These are phyloP conservation scores for Harringtonia aguacate DNA, from an alignment of 2,329 filamentous ascomycete species.

Conservation along the genomic window DNA sequence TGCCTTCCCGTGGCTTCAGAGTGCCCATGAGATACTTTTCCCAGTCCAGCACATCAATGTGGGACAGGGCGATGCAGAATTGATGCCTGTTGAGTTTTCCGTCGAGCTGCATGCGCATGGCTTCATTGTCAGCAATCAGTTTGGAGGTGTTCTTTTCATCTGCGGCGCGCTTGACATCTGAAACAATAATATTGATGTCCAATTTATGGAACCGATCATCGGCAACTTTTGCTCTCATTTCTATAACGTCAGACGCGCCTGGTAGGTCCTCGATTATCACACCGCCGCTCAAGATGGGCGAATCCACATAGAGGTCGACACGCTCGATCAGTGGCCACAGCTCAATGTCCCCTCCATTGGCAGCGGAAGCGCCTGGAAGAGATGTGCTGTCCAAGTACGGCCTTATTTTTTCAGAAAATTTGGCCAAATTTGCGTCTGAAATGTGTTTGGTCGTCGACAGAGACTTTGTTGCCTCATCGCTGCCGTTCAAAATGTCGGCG, in stretches of 20 bases:
- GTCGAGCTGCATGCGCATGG: constrained; percentile 17
- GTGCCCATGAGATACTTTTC: neutral
- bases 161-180: constrained; percentile 14
- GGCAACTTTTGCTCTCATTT: constrained; percentile 16
- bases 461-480: neutral
- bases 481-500: neutral
- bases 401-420: constrained; percentile 1
- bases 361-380: neutral
- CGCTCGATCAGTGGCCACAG: constrained; percentile 25
- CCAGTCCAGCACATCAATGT: constrained; percentile 18
- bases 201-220: constrained; percentile 11
- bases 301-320: constrained; percentile 31
- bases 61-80: constrained; percentile 18
- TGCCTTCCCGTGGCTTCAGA: neutral
- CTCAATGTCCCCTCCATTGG: neutral
- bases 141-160: constrained; percentile 14
- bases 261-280: constrained; percentile 43
- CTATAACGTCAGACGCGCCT: constrained; percentile 31
- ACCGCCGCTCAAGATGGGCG: constrained; percentile 33
- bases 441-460: neutral
- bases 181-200: constrained; percentile 18
- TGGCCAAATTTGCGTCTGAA: neutral
- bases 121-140: constrained; percentile 17
- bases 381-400: constrained; percentile 5
- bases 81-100: constrained; percentile 14